A percentile compares a stretch with the other conserved stretches of the same genome.
phyloP scores from a whole-genome alignment of 108 stramenopile species.

The Cyclotella choctawhatcheeana region DNA sequence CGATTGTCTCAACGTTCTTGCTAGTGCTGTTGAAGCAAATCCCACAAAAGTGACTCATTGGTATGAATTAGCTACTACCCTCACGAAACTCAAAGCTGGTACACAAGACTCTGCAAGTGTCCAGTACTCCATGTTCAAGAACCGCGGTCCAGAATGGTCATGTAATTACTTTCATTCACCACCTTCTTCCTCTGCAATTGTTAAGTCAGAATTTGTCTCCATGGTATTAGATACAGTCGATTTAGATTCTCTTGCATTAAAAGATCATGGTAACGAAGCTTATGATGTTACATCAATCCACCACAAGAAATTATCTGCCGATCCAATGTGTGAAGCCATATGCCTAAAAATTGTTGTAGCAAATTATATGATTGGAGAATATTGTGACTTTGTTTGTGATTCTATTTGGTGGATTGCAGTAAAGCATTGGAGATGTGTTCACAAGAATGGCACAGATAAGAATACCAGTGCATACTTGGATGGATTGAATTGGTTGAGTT shows the following conservation, averaged over 20 bases:
- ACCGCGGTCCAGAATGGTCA: conserved; percentile 13
- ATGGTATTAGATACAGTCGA: conserved; percentile 12
- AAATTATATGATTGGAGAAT: conserved; percentile 33
- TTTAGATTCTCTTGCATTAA: not conserved
- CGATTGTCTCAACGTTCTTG: conserved; percentile 35
- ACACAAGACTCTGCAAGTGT: not conserved
- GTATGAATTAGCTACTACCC: conserved; percentile 17
- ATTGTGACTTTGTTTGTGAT: conserved; percentile 35
- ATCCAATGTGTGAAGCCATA: conserved; percentile 37
- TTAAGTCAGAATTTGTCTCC: conserved; percentile 27
- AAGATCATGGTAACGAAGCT: not conserved
- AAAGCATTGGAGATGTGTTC: conserved; percentile 36
- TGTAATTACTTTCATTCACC: conserved; percentile 32
- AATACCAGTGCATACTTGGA: conserved; percentile 10
- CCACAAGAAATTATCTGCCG: not conserved
- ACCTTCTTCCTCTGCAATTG: conserved; percentile 4
- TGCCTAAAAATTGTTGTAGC: conserved; percentile 44
- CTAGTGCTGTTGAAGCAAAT: conserved; percentile 25
- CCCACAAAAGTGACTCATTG: conserved; percentile 24
- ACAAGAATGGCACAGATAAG: conserved; percentile 1
- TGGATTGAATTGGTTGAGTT: conserved; percentile 36
- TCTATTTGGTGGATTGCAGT: conserved; percentile 49
- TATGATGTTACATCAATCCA: not conserved
- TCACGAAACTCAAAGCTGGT: not conserved
- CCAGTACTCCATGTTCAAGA: not conserved